Percentiles rank a stretch among this genome's conserved stretches.
Evolutionary conservation across 768 basidiomycete genomes (phyloP).

Genomic region (Tulasnella sp.): DNA sequence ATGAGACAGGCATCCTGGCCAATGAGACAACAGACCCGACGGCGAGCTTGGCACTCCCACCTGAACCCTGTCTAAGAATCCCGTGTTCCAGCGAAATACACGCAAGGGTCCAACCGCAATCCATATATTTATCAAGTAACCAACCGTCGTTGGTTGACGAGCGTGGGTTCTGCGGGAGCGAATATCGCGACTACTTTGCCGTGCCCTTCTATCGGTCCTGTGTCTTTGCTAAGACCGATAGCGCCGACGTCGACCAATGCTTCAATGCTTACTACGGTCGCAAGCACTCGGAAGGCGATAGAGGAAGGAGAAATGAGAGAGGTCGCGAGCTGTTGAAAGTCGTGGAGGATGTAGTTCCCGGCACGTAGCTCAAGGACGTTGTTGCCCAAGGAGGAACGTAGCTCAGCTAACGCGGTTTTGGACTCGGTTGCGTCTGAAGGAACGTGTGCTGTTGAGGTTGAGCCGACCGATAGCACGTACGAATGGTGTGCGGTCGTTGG

Average conservation of each 20-base stretch:
- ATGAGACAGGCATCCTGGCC: constrained; percentile 88
- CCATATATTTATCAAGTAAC: not conserved
- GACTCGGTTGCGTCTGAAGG: constrained; percentile 51
- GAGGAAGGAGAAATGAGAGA: constrained; percentile 56
- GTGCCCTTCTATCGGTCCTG: constrained; percentile 69
- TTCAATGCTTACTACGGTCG: constrained; percentile 79
- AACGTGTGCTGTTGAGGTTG: constrained; percentile 81
- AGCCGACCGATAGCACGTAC: constrained; percentile 79
- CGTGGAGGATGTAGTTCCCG: constrained; percentile 81
- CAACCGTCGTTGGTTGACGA: not conserved
- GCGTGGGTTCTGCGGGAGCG: not conserved
- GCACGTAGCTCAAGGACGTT: constrained; percentile 71
- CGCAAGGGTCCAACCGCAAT: constrained; percentile 43
- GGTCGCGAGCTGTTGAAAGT: constrained; percentile 83
- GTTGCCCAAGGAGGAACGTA: constrained; percentile 59
- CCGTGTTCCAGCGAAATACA: constrained; percentile 66
- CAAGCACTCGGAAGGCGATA: constrained; percentile 69
- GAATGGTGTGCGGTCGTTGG: constrained; percentile 52
- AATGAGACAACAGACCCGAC: constrained; percentile 68
- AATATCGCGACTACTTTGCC: constrained; percentile 60
- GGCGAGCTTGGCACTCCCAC: constrained; percentile 45
- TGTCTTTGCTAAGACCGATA: constrained; percentile 87
- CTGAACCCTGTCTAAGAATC: constrained; percentile 48
- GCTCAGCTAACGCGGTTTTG: constrained; percentile 47
- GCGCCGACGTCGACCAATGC: constrained; percentile 83